Conservation (phyloP, 306 rosid genomes). For the Cicer cuneatum region DNA sequence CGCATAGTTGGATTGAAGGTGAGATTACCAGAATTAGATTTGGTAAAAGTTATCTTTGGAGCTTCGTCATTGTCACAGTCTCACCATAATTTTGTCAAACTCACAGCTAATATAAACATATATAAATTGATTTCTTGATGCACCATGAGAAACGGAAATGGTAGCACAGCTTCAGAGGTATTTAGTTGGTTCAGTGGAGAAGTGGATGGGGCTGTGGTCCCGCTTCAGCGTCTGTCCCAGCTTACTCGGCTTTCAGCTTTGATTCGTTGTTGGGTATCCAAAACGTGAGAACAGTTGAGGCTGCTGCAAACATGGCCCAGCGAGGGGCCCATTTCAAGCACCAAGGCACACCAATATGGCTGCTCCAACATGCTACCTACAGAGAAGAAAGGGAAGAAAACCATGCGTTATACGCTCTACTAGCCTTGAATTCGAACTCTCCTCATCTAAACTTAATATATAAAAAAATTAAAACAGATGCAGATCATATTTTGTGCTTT, state of each 20-base stretch:
- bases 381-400: constrained; percentile 7
- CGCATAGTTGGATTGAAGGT: too few relatives aligned
- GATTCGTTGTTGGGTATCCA: constrained; percentile 76
- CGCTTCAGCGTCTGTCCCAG: neutral
- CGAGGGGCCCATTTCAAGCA: constrained; percentile 98
- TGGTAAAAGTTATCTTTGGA: too few relatives aligned
- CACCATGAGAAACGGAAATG: neutral
- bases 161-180: neutral
- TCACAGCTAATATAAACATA: too few relatives aligned
- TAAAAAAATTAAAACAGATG: too few relatives aligned
- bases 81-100: too few relatives aligned
- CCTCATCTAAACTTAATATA: too few relatives aligned
- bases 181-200: constrained; percentile 37
- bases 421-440: too few relatives aligned
- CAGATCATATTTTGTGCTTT: too few relatives aligned
- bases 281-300: constrained; percentile 86
- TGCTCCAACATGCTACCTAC: constrained; percentile 88
- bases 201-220: constrained; percentile 49
- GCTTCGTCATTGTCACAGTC: too few relatives aligned
- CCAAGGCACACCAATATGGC: constrained; percentile 79
- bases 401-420: neutral
- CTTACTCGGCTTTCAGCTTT: constrained; percentile 48
- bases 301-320: constrained; percentile 87
- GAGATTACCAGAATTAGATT: too few relatives aligned
- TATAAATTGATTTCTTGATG: constrained; percentile 1